These are phyloP conservation scores for Neoboletus magnificus DNA, from an alignment of 768 basidiomycete genomes.

Conservation along the genomic window DNA sequence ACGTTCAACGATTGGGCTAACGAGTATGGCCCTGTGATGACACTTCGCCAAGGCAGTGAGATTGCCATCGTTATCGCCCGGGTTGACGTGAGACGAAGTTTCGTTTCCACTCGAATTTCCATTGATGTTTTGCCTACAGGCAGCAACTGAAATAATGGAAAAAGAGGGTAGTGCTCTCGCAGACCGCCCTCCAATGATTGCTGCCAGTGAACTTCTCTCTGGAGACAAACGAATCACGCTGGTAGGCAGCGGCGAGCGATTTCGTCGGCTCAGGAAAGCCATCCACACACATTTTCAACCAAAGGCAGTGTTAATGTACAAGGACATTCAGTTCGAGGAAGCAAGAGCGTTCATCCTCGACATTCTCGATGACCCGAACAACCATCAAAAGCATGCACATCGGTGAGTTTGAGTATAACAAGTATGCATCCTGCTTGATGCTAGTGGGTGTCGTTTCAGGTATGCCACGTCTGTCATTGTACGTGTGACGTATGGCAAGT, in stretches of 20 bases:
- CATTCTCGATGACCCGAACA: conserved; percentile 30
- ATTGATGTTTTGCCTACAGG: conserved; percentile 27
- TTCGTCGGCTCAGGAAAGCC: conserved; percentile 54
- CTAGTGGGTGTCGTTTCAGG: conserved; percentile 12
- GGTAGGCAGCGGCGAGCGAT: conserved; percentile 47
- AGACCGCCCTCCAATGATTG: conserved; percentile 50
- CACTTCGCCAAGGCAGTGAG: conserved; percentile 44
- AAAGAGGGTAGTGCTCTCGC: conserved; percentile 50
- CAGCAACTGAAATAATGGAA: conserved; percentile 60
- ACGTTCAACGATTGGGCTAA: conserved; percentile 51
- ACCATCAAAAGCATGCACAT: conserved; percentile 42
- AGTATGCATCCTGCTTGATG: not conserved
- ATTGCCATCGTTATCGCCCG: conserved; percentile 18
- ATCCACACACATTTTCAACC: conserved; percentile 53
- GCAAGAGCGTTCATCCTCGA: conserved; percentile 23
- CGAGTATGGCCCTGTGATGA: conserved; percentile 57
- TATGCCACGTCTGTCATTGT: conserved; percentile 26
- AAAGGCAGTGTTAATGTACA: conserved; percentile 44
- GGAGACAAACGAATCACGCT: conserved; percentile 53
- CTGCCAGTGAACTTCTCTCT: conserved; percentile 52
- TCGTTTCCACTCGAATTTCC: not conserved
- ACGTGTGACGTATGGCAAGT: conserved; percentile 26
- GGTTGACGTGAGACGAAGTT: conserved; percentile 11
- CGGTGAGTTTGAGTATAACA: conserved; percentile 38
- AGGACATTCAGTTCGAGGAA: conserved; percentile 41